A percentile compares a stretch with the other conserved stretches of the same genome.
phyloP scores from a whole-genome alignment of 192 early-diverging fungal species.

The Kappamyces sp. region DNA sequence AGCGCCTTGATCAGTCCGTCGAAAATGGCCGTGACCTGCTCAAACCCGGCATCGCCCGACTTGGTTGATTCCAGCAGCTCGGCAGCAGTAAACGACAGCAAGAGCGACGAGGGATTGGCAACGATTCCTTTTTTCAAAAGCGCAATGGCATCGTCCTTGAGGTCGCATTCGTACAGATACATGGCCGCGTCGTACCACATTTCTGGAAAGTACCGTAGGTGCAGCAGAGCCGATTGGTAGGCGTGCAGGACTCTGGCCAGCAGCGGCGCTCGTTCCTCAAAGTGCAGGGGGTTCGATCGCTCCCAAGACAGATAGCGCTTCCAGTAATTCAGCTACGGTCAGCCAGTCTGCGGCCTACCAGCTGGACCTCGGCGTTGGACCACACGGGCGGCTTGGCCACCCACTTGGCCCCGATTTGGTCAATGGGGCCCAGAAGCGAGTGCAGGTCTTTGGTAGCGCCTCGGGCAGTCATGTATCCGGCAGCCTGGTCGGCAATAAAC shows the following conservation, averaged over 20 bases:
- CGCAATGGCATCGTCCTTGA: conserved; percentile 53
- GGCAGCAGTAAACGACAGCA: conserved; percentile 41
- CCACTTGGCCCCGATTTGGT: conserved; percentile 45
- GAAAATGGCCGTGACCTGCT: conserved; percentile 26
- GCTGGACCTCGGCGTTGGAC: conserved; percentile 61
- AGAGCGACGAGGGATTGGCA: conserved; percentile 61
- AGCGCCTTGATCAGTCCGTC: conserved; percentile 34
- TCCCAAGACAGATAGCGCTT: conserved; percentile 91
- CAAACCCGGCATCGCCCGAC: conserved; percentile 16
- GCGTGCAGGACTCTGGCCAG: conserved; percentile 71
- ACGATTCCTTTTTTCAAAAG: conserved; percentile 64
- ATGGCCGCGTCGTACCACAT: conserved; percentile 74
- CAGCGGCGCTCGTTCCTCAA: conserved; percentile 58
- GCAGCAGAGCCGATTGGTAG: conserved; percentile 80
- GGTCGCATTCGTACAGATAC: conserved; percentile 51
- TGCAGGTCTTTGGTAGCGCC: conserved; percentile 76
- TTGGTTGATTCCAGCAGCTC: conserved; percentile 43
- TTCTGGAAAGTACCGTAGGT: conserved; percentile 80
- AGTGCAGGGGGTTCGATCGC: conserved; percentile 70
- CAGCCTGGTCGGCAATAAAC: conserved; percentile 73
- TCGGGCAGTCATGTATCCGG: conserved; percentile 91
- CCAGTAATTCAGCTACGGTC: conserved; percentile 63
- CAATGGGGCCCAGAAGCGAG: conserved; percentile 70
- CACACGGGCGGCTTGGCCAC: conserved; percentile 74
- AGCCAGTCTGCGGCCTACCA: conserved; percentile 25